Evolutionary conservation across 768 basidiomycete genomes (phyloP).

Genomic region (Collybiopsis luxurians): DNA sequence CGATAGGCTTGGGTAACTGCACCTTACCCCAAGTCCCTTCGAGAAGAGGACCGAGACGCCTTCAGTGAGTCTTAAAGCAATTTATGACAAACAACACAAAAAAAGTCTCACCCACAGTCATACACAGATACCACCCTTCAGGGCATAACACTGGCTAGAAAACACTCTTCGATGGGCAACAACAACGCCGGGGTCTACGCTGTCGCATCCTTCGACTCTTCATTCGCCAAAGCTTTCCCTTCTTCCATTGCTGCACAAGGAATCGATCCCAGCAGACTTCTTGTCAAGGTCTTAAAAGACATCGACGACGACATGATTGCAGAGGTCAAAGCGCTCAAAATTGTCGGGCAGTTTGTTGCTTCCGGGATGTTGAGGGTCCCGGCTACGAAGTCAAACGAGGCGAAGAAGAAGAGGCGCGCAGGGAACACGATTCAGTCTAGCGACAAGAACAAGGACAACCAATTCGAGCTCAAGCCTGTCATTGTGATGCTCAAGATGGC

Average conservation of each 20-base stretch:
- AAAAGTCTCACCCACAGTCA: no score
- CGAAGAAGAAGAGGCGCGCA: background rate
- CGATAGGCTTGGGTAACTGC: background rate
- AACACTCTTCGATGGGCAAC: slow-evolving; percentile 3
- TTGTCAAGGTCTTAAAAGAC: background rate
- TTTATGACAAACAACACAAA: no score
- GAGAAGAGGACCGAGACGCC: background rate
- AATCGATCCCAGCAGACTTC: background rate
- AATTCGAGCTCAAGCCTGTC: slow-evolving; percentile 3
- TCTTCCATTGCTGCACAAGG: background rate
- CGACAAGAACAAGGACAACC: background rate
- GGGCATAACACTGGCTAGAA: background rate
- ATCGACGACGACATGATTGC: slow-evolving; percentile 1
- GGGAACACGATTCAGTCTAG: background rate
- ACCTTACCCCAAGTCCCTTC: background rate
- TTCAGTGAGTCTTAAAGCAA: background rate
- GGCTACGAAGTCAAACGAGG: background rate
- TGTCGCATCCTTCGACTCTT: slow-evolving; percentile 1
- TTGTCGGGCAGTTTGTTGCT: slow-evolving; percentile 2
- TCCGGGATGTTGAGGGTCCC: slow-evolving; percentile 1
- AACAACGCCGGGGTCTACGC: slow-evolving; percentile 4
- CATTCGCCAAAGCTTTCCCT: background rate
- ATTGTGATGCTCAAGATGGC: slow-evolving; percentile 4
- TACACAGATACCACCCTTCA: background rate
- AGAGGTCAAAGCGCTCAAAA: slow-evolving; percentile 4